Conservation (phyloP, 2,329 filamentous ascomycete species). For the Phoma herbarum region DNA sequence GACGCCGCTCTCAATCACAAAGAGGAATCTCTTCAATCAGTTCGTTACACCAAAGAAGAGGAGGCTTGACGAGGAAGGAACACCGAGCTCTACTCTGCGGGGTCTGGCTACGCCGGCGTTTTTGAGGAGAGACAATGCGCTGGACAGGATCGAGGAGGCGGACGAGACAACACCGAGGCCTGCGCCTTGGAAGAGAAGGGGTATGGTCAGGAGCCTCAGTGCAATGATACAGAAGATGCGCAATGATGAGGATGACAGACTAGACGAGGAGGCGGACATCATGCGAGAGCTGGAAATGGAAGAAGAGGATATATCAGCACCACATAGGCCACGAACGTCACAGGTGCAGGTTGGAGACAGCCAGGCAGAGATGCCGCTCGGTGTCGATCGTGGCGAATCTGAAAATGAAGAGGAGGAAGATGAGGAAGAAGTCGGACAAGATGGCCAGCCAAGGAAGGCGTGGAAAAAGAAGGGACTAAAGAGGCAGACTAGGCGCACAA, state of each 20-base stretch:
- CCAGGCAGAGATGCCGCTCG: conserved; percentile 56
- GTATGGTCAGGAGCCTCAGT: conserved; percentile 73
- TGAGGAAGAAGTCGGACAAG: conserved; percentile 56
- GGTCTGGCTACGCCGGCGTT: conserved; percentile 76
- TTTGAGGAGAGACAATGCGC: conserved; percentile 62
- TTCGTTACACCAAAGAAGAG: conserved; percentile 69
- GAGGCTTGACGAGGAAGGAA: conserved; percentile 52
- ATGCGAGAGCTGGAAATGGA: conserved; percentile 73
- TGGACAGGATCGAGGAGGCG: conserved; percentile 67
- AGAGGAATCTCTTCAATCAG: conserved; percentile 67
- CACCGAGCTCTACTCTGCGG: conserved; percentile 45
- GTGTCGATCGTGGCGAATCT: conserved; percentile 60
- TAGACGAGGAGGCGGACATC: conserved; percentile 78
- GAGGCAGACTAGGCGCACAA: conserved; percentile 74
- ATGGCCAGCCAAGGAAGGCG: conserved; percentile 67
- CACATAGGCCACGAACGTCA: conserved; percentile 38
- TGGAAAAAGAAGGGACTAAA: conserved; percentile 89
- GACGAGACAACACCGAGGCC: conserved; percentile 45
- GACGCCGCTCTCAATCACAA: conserved; percentile 65
- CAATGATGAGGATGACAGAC: conserved; percentile 60
- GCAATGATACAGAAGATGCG: conserved; percentile 76
- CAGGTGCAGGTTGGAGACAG: conserved; percentile 55
- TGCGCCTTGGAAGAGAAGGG: conserved; percentile 55
- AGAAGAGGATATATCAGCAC: conserved; percentile 37
- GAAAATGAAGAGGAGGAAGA: conserved; percentile 68